Evolutionary conservation across 2,329 filamentous ascomycete species (phyloP), one percentile per base, ranked within the genome.

Genomic region (Monosporascus ibericus): DNA sequence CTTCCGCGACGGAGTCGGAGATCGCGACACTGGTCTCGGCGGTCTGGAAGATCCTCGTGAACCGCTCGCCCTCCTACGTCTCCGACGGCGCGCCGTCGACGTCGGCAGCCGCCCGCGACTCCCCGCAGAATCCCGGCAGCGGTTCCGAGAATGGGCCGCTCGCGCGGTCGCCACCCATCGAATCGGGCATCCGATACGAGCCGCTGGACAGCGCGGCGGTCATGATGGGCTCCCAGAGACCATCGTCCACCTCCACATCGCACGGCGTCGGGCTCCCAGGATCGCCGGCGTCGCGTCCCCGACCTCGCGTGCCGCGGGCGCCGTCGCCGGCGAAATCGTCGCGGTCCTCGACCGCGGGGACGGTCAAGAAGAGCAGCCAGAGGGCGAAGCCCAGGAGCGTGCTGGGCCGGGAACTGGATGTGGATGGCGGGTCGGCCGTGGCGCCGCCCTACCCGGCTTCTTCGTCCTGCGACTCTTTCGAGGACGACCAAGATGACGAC

Each of bases 21-120:
- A 76, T 83, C 36, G 70, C 75, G 0, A 74, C 69, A 0, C 81
- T 85, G 55, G 70, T 85, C 30, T 73, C 74, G 0, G 72, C 73
- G 0, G 76, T 86, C 18, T 75, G 76, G 60, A 75, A 75, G 51
- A 71, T 75, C 18, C 68, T 81, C 3, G 65, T 73, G 11, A 68
- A 72, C n/a, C 71, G 70, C 44, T 75, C 72, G 8, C 50, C 68
- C 2, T 77, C 73, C 55, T 82, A 82, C 56, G 63, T 68, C 1
- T 70, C 73, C 0, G 74, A 79, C 15, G 63, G 65, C 3, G 48
- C 54, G 6, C 53, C 56, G 2, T 46, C 49, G 5, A 48, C 44
- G 9, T 22, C 50, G 39, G 44, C 53, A 37, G 27, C 34, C 51
- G 56, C 52, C 27, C 17, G 24, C 46, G 63, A 60, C 52, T 40